A percentile compares a stretch with the other conserved stretches of the same genome.
Conservation (phyloP, 805 yeast species). For the Metschnikowia matae region DNA sequence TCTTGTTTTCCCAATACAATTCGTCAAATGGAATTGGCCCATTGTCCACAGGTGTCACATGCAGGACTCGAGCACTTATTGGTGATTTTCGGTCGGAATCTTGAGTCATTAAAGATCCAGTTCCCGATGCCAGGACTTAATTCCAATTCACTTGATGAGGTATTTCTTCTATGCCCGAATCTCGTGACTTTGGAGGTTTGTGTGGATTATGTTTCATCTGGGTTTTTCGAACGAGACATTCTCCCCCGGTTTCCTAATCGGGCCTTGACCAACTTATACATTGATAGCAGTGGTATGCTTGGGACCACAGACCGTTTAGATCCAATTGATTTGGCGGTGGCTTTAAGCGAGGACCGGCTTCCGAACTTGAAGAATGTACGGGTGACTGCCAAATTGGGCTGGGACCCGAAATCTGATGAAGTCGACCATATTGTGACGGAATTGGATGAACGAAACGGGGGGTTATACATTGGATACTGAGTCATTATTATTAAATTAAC, state of each 20-base stretch:
- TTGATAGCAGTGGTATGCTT: conserved; percentile 81
- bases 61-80: conserved; percentile 61
- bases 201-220: conserved; percentile 68
- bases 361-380: conserved; percentile 62
- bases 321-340: conserved; percentile 85
- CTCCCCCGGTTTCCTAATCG: conserved; percentile 23
- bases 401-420: conserved; percentile 57
- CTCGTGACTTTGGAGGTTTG: conserved; percentile 59
- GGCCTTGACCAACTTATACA: conserved; percentile 58
- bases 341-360: conserved; percentile 71
- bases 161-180: conserved; percentile 75
- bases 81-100: conserved; percentile 58
- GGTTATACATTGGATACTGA: conserved; percentile 52
- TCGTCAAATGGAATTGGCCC: conserved; percentile 70
- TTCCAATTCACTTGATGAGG: conserved; percentile 65
- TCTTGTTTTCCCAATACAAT: conserved; percentile 74
- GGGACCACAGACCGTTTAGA: conserved; percentile 81
- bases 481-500: too few species aligned
- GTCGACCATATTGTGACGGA: conserved; percentile 53
- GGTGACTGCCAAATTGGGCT: conserved; percentile 75
- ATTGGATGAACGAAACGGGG: conserved; percentile 73
- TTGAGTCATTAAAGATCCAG: conserved; percentile 60
- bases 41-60: conserved; percentile 76
- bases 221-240: conserved; percentile 34
- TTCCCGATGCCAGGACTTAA: conserved; percentile 86